Evolutionary conservation across 1,139 yeast species (phyloP), one percentile per base, ranked within the genome.

Genomic region (Saccharomycopsis hybrid): DNA sequence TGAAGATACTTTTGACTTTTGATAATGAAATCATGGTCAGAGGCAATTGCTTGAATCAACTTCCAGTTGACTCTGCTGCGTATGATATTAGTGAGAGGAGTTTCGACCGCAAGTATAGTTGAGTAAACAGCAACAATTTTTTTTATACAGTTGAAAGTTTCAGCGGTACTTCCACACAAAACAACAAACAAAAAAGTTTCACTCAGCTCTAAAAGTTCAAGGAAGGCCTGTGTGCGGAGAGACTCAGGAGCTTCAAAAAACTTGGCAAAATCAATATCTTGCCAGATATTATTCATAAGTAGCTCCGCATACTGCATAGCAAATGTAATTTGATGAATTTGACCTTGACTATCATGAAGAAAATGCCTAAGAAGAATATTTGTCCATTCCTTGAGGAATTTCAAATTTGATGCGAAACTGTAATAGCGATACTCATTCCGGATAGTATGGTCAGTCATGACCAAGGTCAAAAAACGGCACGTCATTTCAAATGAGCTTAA

Each of bases 1-100:
- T 48, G 53, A 9, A 52, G 30, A 44, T 40, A 50, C 33, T 38
- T 46, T 27, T 39, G 47, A 31, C 51, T 41, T 28, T 38, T 31
- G 29, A 52, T 46, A 9, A 49, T 18, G 29, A 47, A 40, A 8
- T 49, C 48, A 3, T 24, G 13, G 27, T 52, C 55, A 5, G 41
- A 29, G 1, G 44, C 33, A 1, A 52, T 13, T 11, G 46, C 48
- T 25, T 27, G 41, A 28, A 41, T 27, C 13, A 48, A 41, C 3
- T 38, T 31, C 48, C 48, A 45, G 31, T 38, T 38, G 3, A 45
- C 13, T 18, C 18, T 18, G 18, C 18, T 18, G 18, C 18, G 18
- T 18, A 18, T 18, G 18, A 18, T 18, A 18, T 18, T 18, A 18
- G 18, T 18, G 18, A 18, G 18, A 18, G 18, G 18, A 18, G 18